phyloP scores from a whole-genome alignment of 2,329 filamentous ascomycete genomes.

The Fusarium lyarnte region DNA sequence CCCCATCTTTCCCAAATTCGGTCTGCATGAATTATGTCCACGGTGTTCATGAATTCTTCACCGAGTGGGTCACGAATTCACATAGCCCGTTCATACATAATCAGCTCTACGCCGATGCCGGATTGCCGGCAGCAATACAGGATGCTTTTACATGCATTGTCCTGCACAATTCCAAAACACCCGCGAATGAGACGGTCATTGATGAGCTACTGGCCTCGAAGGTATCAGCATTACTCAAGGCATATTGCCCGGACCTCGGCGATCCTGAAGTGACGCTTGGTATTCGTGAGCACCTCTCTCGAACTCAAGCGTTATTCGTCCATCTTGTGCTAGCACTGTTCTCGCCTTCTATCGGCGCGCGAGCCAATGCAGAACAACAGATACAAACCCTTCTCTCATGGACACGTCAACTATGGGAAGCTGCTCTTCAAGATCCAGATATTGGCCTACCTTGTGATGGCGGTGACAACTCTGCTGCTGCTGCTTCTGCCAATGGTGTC shows the following conservation, averaged over 20 bases:
- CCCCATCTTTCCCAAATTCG: background rate
- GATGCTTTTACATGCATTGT: slow-evolving; percentile 1
- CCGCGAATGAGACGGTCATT: background rate
- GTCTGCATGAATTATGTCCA: slow-evolving; percentile 7
- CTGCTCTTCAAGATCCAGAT: background rate
- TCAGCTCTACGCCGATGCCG: slow-evolving; percentile 4
- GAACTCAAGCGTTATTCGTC: background rate
- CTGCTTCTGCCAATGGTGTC: background rate
- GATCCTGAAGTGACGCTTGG: background rate
- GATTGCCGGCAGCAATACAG: background rate
- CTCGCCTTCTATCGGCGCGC: background rate
- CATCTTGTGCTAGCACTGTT: background rate
- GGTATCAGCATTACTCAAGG: background rate
- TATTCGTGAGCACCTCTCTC: slow-evolving; percentile 3
- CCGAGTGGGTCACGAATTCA: background rate
- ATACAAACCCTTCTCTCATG: slow-evolving; percentile 4
- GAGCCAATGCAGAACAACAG: background rate
- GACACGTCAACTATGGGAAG: slow-evolving; percentile 5
- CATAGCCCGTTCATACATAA: slow-evolving; percentile 13
- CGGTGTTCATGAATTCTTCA: background rate
- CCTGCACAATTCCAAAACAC: background rate
- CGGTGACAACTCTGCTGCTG: background rate
- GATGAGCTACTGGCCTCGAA: background rate
- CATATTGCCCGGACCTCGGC: accelerated
- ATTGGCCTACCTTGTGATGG: background rate